phyloP scores from a whole-genome alignment of 2,329 filamentous ascomycete species.

The Pyrenophora teres region DNA sequence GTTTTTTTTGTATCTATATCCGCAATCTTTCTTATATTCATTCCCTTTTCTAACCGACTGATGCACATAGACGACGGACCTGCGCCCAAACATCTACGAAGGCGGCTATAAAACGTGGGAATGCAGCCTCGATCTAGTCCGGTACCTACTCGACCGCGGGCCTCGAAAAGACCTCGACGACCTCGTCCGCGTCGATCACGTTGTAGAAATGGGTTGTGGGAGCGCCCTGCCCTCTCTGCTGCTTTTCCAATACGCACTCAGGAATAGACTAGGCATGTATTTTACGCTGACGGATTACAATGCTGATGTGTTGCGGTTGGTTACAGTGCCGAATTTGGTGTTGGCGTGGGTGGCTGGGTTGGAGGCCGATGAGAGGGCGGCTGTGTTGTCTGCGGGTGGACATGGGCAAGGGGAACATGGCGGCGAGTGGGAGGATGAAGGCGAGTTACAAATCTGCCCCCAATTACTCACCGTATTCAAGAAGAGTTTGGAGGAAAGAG shows the following conservation, averaged over 20 bases:
- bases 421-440: conserved; percentile 26
- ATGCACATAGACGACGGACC: conserved; percentile 60
- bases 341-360: conserved; percentile 62
- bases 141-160: conserved; percentile 59
- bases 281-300: conserved; percentile 81
- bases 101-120: conserved; percentile 92
- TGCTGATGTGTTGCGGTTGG: conserved; percentile 73
- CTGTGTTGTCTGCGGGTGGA: too few relatives aligned
- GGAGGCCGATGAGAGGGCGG: too few relatives aligned
- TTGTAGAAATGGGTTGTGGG: conserved; percentile 73
- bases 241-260: conserved; percentile 66
- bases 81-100: conserved; percentile 82
- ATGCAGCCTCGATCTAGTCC: conserved; percentile 79
- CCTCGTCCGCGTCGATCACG: conserved; percentile 54
- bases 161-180: conserved; percentile 57
- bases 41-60: conserved; percentile 18
- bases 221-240: conserved; percentile 75
- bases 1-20: not conserved
- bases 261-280: conserved; percentile 56
- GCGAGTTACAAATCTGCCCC: conserved; percentile 68
- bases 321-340: conserved; percentile 78
- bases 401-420: too few relatives aligned
- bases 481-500: conserved; percentile 54
- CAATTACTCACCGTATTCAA: conserved; percentile 64
- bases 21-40: too few relatives aligned